Base-by-base conservation (phyloP, 345 rosid species). In the Gossypium australe region DNA sequence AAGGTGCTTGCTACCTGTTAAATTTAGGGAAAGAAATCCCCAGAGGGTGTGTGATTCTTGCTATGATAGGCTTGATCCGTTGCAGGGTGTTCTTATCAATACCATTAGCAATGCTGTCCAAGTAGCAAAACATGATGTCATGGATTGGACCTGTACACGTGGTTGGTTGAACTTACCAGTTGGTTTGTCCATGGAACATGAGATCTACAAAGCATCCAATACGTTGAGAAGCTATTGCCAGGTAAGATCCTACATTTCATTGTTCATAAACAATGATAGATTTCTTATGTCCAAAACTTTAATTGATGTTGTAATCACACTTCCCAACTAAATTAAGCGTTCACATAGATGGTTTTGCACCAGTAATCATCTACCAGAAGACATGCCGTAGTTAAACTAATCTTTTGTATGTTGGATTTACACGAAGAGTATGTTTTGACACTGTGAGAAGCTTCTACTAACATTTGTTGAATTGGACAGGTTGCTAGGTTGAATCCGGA, bases 121-220 rank as follows among this genome's bases (percentile, higher is more conserved):
- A 88, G 93, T 81, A 29, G 98, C 99, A 14, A 95, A 90, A 82
- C 98, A 95, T 77, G 99, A 95, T 74, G 97, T 93, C 56, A 72
- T 85, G 76, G 97, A 95, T 83, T 95, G 99, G 99, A 95, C 99
- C 0, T 90, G 93, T 63, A 71, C 86, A 0, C 88, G 99, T 80
- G 98, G 97, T 56, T 95, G 99, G 99, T 72, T 95, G 80, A 95
- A 95, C 69, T 92, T 93, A 67, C 99, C 99, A 0, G 77, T 93
- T 85, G 97, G 97, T 81, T 75, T 95, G 43, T 88, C 94, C 38
- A 93, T 93, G 99, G 99, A 95, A 78, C 89, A 91, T 64, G 99
- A 95, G 85, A 88, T 95, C 65, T 95, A 93, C 85, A 95, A 95
- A 77, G 96, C 98, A 25, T 82, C 92, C 73, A 95, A 82, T 81